Base-by-base conservation (phyloP, 768 basidiomycete genomes). In the Suillus hirtellus region DNA sequence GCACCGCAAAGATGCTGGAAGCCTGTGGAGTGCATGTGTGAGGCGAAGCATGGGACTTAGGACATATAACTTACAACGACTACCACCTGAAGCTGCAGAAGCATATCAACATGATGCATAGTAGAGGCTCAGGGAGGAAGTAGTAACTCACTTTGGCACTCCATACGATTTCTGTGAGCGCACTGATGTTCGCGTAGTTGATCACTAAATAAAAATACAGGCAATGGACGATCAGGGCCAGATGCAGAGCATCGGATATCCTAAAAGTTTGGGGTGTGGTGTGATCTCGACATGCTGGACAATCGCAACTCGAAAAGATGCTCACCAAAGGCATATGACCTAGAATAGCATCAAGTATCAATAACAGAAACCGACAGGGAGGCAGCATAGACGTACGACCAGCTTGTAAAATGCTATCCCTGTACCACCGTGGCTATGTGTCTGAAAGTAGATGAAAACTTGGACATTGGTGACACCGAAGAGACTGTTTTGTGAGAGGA, bases 181-280 rank as follows among this genome's bases (percentile, higher is more conserved):
- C 69, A 11, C 59, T 1, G 1, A 75, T 72, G 63, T 76, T 75
- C 38, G 60, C 69, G 56, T 72, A 77, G 59, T 74, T 78, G 11
- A 67, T 69, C 52, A 80, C 71, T 42, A 76, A 62, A 68, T 79
- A 79, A 63, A 69, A 73, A 65, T 80, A 79, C 12, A 79, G 34
- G 27, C 68, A 69, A 60, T 79, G 76, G 2, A 75, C 72, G 34
- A 78, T 66, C n/a, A 79, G 68, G 0, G 69, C 72, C 34, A 79
- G 66, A 49, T 79, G 77, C 19, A 78, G 62, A 12, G 73, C 72
- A 64, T 79, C 78, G 15, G 79, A 68, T 7, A 75, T 27, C 78
- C 79, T 80, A 50, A 40, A 40, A 0, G 17, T 10, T 27, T 5
- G 21, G 14, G 40, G 1, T 14, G 10, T 17, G 15, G 6, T 31